A percentile compares a stretch with the other conserved stretches of the same genome.
Evolutionary conservation across 495 filamentous ascomycete species (phyloP).

Genomic region (Penicillium ucsense): DNA sequence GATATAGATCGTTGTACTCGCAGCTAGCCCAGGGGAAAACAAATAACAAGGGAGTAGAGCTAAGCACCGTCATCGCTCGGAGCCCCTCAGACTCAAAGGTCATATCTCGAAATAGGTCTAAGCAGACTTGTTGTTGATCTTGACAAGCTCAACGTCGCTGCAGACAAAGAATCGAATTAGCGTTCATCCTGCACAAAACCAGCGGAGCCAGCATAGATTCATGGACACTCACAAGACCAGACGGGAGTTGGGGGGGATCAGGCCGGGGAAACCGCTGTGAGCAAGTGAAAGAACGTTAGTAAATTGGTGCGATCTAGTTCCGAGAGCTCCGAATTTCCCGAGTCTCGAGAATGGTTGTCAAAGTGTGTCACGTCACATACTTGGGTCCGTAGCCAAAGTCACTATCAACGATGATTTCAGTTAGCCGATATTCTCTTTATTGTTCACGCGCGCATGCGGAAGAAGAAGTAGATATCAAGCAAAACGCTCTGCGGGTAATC

Average conservation of each 20-base stretch:
- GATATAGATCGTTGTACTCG: no score
- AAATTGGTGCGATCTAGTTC: neutral
- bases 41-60: no score
- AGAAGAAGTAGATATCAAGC: neutral
- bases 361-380: constrained; percentile 33
- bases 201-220: no score
- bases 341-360: no score
- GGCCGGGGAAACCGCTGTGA: constrained; percentile 50
- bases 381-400: constrained; percentile 70
- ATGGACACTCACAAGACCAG: constrained; percentile 41
- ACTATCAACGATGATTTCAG: constrained; percentile 32
- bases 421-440: neutral
- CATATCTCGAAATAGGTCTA: neutral
- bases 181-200: neutral
- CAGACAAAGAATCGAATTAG: neutral
- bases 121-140: constrained; percentile 28
- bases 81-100: neutral
- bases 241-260: constrained; percentile 42
- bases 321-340: no score
- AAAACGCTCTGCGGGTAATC: neutral
- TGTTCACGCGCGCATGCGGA: constrained; percentile 3
- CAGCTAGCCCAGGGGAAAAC: no score
- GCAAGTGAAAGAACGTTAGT: neutral
- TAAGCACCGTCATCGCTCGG: no score
- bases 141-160: constrained; percentile 38